Conservation (phyloP, 2,329 filamentous ascomycete species). For the Cadophora malorum region DNA sequence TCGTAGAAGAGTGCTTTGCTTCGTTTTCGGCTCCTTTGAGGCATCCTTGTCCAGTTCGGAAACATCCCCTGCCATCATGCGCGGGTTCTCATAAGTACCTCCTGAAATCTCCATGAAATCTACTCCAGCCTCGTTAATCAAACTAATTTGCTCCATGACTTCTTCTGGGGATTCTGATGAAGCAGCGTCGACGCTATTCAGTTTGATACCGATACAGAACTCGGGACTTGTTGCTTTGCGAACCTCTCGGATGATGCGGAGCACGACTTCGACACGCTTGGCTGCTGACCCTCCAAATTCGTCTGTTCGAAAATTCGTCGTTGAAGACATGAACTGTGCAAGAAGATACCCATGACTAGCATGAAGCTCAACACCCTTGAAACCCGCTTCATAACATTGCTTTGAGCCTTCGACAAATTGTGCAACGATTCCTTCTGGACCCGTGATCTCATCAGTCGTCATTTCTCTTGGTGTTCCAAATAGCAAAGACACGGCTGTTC, state of each 20-base stretch:
- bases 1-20: conserved; percentile 57
- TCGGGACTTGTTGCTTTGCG: conserved; percentile 47
- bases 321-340: conserved; percentile 71
- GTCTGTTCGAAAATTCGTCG: conserved; percentile 70
- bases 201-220: conserved; percentile 60
- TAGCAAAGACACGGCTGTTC: conserved; percentile 42
- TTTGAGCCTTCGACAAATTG: conserved; percentile 61
- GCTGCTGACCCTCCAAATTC: conserved; percentile 72
- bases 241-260: conserved; percentile 70
- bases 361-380: conserved; percentile 60
- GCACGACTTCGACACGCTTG: conserved; percentile 70
- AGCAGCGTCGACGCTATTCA: conserved; percentile 62
- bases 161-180: conserved; percentile 53
- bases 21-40: conserved; percentile 4
- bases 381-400: conserved; percentile 56
- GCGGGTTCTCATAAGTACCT: conserved; percentile 62
- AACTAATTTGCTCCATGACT: conserved; percentile 62
- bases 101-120: conserved; percentile 74
- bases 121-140: conserved; percentile 53
- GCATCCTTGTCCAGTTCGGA: conserved; percentile 21
- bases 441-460: conserved; percentile 56
- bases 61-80: conserved; percentile 31
- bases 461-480: conserved; percentile 64
- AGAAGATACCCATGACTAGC: conserved; percentile 75
- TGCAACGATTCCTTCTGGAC: conserved; percentile 51